These are phyloP conservation scores for Exophiala sp. DNA, from an alignment of 2,329 filamentous ascomycete species.

Conservation along the genomic window DNA sequence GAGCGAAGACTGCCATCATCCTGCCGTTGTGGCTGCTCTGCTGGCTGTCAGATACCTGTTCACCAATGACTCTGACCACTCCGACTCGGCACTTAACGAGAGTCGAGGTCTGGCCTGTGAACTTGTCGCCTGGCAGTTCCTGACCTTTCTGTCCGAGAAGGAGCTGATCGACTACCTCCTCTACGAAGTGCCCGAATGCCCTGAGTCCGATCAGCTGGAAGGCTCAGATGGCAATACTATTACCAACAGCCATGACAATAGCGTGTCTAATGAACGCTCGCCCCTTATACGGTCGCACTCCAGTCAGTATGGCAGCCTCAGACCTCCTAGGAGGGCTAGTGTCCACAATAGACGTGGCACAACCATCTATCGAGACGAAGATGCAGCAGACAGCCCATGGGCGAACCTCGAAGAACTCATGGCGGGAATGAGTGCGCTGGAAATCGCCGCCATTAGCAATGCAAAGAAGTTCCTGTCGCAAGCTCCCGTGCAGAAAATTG, in stretches of 20 bases:
- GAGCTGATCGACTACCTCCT: slow-evolving; percentile 55
- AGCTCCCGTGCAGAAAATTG: slow-evolving; percentile 71
- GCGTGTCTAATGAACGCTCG: slow-evolving; percentile 29
- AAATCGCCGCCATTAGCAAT: slow-evolving; percentile 74
- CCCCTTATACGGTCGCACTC: slow-evolving; percentile 30
- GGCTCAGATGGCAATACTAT: slow-evolving; percentile 8
- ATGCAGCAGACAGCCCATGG: neutral
- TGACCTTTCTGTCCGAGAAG: slow-evolving; percentile 50
- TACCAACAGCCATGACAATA: neutral
- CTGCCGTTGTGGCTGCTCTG: slow-evolving; percentile 43
- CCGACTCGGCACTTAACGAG: slow-evolving; percentile 52
- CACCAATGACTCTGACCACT: slow-evolving; percentile 41
- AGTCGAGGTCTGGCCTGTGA: slow-evolving; percentile 55
- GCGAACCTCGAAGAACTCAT: slow-evolving; percentile 66
- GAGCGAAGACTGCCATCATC: slow-evolving; percentile 40
- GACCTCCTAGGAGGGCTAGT: slow-evolving; percentile 17
- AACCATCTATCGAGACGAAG: slow-evolving; percentile 8
- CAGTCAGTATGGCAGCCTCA: slow-evolving; percentile 13
- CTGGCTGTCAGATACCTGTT: slow-evolving; percentile 56
- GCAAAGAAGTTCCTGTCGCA: slow-evolving; percentile 83
- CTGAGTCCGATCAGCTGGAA: no score
- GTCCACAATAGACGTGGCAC: slow-evolving; percentile 10
- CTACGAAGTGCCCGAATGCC: slow-evolving; percentile 43
- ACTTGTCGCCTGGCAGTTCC: slow-evolving; percentile 57
- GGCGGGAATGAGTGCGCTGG: slow-evolving; percentile 73